Percentiles rank a stretch among this genome's conserved stretches.
phyloP scores from a whole-genome alignment of 1,284 basidiomycete species.

The Apiotrichum veenhuisii region DNA sequence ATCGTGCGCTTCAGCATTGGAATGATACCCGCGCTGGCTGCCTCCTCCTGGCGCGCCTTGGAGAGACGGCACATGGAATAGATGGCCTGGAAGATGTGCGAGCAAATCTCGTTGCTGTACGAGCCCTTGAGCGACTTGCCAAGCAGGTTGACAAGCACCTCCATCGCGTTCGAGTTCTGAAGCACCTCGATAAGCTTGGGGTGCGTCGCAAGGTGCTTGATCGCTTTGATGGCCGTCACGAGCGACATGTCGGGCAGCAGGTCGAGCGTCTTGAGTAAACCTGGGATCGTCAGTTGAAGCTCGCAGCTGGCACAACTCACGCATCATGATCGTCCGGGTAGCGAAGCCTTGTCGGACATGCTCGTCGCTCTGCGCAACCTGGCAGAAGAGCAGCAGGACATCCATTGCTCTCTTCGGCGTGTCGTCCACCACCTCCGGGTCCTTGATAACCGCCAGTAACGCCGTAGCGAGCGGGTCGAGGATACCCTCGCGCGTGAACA shows the following conservation, averaged over 20 bases:
- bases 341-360: conserved; percentile 88
- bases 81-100: conserved; percentile 80
- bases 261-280: conserved; percentile 76
- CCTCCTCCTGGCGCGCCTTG: conserved; percentile 91
- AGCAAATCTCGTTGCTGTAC: conserved; percentile 81
- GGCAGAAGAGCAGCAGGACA: conserved; percentile 87
- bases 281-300: conserved; percentile 52
- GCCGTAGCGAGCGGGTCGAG: conserved; percentile 89
- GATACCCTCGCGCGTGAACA: conserved; percentile 94
- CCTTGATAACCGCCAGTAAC: conserved; percentile 77
- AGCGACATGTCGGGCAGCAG: conserved; percentile 77
- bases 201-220: conserved; percentile 94
- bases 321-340: conserved; percentile 78
- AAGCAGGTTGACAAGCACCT: conserved; percentile 77
- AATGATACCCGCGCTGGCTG: conserved; percentile 89
- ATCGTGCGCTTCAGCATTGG: conserved; percentile 85
- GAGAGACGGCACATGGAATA: conserved; percentile 93
- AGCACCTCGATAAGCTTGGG: conserved; percentile 83
- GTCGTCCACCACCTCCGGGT: conserved; percentile 63
- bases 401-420: conserved; percentile 86
- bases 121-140: conserved; percentile 74
- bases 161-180: conserved; percentile 93
- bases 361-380: conserved; percentile 88
- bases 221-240: conserved; percentile 84
- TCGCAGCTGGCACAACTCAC: conserved; percentile 55